phyloP scores from a whole-genome alignment of 208 protist genomes.

The Crithidia acanthocephali region DNA sequence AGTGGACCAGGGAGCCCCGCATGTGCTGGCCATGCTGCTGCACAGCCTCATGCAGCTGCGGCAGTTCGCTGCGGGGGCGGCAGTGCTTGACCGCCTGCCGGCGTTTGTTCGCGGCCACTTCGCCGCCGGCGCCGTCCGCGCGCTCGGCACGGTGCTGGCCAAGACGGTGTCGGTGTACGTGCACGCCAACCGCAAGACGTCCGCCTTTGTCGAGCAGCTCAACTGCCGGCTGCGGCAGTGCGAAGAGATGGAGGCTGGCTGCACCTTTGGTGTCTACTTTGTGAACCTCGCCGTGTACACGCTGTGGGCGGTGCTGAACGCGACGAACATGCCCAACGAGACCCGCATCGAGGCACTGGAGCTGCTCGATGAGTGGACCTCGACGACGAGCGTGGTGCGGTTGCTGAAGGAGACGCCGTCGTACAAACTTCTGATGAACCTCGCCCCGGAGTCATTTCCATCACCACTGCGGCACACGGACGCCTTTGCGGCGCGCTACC shows the following conservation, averaged over 20 bases:
- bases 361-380: slow-evolving; percentile 40
- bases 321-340: slow-evolving; percentile 17
- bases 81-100: slow-evolving; percentile 18
- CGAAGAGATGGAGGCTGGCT: slow-evolving; percentile 25
- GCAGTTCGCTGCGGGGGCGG: slow-evolving; percentile 8
- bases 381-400: slow-evolving; percentile 35
- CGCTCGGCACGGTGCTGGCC: slow-evolving; percentile 24
- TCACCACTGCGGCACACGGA: slow-evolving; percentile 20
- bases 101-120: slow-evolving; percentile 27
- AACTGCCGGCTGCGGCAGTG: slow-evolving; percentile 31
- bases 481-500: slow-evolving; percentile 29
- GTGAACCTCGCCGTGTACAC: slow-evolving; percentile 35
- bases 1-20: slow-evolving; percentile 17
- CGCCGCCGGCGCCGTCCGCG: slow-evolving; percentile 16
- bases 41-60: slow-evolving; percentile 28
- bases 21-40: slow-evolving; percentile 28
- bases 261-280: slow-evolving; percentile 34
- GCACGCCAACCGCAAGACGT: slow-evolving; percentile 31
- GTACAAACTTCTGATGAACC: slow-evolving; percentile 24
- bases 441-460: slow-evolving; percentile 19
- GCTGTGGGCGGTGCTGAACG: slow-evolving; percentile 30
- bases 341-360: slow-evolving; percentile 29
- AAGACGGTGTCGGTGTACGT: slow-evolving; percentile 37
- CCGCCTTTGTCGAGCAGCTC: slow-evolving; percentile 39
- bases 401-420: slow-evolving; percentile 33